Conservation (phyloP, 176 grass and related monocot genomes). For the Oryza glaberrima region DNA sequence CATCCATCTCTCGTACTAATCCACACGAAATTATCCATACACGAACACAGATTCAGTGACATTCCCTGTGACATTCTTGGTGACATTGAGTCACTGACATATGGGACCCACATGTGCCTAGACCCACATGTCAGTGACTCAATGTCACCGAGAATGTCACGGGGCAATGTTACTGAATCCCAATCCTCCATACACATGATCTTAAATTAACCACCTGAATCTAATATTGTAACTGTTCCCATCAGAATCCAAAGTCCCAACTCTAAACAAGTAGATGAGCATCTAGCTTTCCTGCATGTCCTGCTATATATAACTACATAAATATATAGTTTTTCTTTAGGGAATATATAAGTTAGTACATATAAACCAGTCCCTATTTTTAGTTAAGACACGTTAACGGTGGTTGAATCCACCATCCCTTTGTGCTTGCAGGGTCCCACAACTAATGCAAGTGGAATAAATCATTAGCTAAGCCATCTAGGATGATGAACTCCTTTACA, state of each 20-base stretch:
- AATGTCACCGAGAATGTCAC: too few species aligned
- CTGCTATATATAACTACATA: neutral
- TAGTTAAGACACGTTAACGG: neutral
- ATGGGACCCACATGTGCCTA: too few species aligned
- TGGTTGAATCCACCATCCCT: neutral
- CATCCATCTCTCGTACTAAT: too few species aligned
- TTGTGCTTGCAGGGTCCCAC: constrained; percentile 35
- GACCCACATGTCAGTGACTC: too few species aligned
- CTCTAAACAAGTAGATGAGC: neutral
- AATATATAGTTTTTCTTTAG: neutral
- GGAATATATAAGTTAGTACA: neutral
- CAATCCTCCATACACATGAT: neutral
- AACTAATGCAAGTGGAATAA: constrained; percentile 1
- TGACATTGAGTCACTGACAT: too few species aligned
- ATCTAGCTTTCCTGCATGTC: neutral
- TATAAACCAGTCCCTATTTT: constrained; percentile 13
- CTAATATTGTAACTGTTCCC: neutral
- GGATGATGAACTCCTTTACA: neutral
- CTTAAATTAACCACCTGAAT: neutral
- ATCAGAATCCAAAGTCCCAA: neutral
- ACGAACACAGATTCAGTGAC: too few species aligned
- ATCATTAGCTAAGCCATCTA: neutral
- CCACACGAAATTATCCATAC: neutral
- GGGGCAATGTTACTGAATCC: too few species aligned
- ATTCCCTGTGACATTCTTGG: too few species aligned